Evolutionary conservation across 306 rosid genomes (phyloP).

Genomic region (Astragalus membranaceus): DNA sequence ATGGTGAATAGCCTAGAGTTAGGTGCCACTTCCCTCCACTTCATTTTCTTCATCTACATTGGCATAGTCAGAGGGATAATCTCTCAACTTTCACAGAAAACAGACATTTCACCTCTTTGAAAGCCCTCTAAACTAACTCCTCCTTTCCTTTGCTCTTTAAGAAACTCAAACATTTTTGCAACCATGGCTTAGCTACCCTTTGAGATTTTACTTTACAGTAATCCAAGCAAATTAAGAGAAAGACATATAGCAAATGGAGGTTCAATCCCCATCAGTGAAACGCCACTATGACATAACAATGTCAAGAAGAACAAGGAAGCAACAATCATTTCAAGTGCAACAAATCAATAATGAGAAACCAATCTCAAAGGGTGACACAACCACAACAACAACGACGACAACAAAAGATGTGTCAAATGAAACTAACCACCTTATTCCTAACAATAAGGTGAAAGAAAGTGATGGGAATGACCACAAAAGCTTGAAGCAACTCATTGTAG

Average conservation of each 20-base stretch:
- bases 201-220: too few relatives aligned
- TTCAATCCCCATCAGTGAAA: conserved; percentile 31
- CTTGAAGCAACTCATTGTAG: conserved; percentile 65
- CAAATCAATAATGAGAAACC: conserved; percentile 13
- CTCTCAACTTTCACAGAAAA: conserved; percentile 39
- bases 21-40: conserved; percentile 24
- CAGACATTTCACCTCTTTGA: conserved; percentile 56
- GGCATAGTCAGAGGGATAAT: conserved; percentile 28
- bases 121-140: conserved; percentile 44
- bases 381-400: background rate
- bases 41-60: conserved; percentile 16
- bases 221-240: too few relatives aligned
- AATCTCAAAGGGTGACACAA: background rate
- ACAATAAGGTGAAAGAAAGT: conserved; percentile 7
- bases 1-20: conserved; percentile 22
- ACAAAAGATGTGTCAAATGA: background rate
- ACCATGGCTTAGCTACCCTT: too few relatives aligned
- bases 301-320: conserved; percentile 84
- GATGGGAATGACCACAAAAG: conserved; percentile 44
- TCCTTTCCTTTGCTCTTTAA: conserved; percentile 42
- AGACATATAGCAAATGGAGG: too few relatives aligned
- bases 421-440: background rate
- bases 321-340: background rate
- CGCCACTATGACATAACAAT: conserved; percentile 63
- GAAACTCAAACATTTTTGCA: conserved; percentile 27